Conservation (phyloP, 805 yeast genomes). For the Blastobotrys parvus region DNA sequence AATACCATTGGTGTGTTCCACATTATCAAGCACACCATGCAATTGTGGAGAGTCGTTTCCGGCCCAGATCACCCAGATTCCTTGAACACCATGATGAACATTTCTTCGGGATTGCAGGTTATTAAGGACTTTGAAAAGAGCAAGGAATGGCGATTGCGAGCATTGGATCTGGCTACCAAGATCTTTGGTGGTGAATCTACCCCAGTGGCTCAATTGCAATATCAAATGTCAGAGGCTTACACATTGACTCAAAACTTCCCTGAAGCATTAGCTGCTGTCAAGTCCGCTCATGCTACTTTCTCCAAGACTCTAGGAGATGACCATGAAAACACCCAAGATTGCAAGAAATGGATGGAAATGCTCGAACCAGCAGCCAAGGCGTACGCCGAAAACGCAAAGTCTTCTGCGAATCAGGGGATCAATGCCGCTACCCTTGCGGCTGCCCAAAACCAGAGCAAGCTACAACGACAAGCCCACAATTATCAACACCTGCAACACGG, state of each 20-base stretch:
- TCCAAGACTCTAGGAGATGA: constrained; percentile 54
- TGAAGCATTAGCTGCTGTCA: constrained; percentile 48
- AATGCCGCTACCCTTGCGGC: constrained; percentile 7
- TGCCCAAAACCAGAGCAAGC: constrained; percentile 1
- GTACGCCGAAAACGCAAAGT: constrained; percentile 34
- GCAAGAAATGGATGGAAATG: constrained; percentile 54
- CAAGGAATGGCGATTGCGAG: constrained; percentile 42
- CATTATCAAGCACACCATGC: constrained; percentile 51
- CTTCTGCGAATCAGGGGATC: constrained; percentile 2
- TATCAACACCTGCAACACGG: background rate
- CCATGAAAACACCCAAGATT: constrained; percentile 58
- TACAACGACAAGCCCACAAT: background rate
- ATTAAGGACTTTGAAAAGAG: constrained; percentile 42
- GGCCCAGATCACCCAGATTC: constrained; percentile 64
- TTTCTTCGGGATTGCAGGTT: constrained; percentile 51
- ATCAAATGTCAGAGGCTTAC: constrained; percentile 59
- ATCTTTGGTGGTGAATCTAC: constrained; percentile 44
- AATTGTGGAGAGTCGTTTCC: constrained; percentile 48
- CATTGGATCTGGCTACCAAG: constrained; percentile 42
- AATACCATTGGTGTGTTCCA: constrained; percentile 54
- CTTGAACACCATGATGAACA: constrained; percentile 52
- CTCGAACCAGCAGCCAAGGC: constrained; percentile 42
- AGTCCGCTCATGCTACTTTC: constrained; percentile 50
- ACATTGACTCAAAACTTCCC: constrained; percentile 44
- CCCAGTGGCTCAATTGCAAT: constrained; percentile 55